Evolutionary conservation across 176 grass and related monocot genomes (phyloP).

Genomic region (Oryza rufipogon): DNA sequence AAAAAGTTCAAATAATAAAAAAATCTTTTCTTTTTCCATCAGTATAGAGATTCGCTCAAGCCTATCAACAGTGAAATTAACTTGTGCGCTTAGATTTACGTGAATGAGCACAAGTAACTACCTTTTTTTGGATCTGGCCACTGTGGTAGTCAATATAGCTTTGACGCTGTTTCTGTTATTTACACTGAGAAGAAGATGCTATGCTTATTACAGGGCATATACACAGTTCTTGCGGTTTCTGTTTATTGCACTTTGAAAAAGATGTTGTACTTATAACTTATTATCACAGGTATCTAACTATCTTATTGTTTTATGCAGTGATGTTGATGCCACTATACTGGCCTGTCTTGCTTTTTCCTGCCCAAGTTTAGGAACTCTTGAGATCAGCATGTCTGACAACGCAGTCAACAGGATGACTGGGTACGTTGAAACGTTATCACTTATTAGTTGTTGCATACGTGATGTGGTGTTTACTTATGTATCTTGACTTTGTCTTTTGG

Average conservation of each 20-base stretch:
- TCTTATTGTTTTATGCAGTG: constrained; percentile 65
- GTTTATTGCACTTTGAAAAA: constrained; percentile 20
- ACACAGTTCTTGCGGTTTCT: not conserved
- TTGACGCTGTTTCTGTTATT: constrained; percentile 12
- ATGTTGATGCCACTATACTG: constrained; percentile 72
- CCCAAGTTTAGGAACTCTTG: constrained; percentile 74
- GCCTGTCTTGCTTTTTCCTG: constrained; percentile 73
- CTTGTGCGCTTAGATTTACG: not conserved
- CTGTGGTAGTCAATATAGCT: not conserved
- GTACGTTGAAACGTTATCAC: constrained; percentile 43
- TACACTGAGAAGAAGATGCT: constrained; percentile 3
- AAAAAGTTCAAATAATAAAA: no score
- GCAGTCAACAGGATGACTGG: constrained; percentile 81
- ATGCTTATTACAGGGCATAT: constrained; percentile 23
- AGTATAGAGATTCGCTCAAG: not conserved
- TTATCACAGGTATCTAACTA: constrained; percentile 20
- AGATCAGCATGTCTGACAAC: constrained; percentile 73
- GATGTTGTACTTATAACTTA: constrained; percentile 19
- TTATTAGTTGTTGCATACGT: not conserved
- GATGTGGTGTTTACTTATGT: not conserved
- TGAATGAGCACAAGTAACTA: not conserved
- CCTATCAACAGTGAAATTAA: not conserved
- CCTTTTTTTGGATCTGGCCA: constrained; percentile 5
- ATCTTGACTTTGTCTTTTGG: not conserved
- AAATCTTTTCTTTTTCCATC: not conserved